Conservation (phyloP, 2,329 filamentous ascomycete genomes). For the Claviceps paspali region DNA sequence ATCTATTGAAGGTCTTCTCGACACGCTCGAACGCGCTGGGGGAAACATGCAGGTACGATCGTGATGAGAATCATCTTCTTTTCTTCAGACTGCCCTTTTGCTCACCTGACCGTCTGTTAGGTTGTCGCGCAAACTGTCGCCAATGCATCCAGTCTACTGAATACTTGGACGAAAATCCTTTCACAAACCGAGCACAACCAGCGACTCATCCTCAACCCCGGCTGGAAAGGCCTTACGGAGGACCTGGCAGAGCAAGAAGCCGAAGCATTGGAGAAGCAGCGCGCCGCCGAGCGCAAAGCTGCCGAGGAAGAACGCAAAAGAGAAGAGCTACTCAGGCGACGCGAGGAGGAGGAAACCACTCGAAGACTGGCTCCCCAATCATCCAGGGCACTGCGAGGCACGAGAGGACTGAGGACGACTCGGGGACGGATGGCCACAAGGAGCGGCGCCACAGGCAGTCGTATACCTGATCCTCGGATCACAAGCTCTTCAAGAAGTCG, state of each 20-base stretch:
- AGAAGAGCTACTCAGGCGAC: conserved; percentile 50
- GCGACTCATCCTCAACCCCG: conserved; percentile 71
- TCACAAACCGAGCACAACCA: conserved; percentile 97
- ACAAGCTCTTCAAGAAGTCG: conserved; percentile 16
- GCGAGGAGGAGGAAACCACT: conserved; percentile 43
- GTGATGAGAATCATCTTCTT: background rate
- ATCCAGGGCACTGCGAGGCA: conserved; percentile 15
- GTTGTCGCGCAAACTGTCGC: conserved; percentile 74
- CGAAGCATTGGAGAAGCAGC: conserved; percentile 57
- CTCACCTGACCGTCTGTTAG: conserved; percentile 23
- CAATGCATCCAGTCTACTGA: conserved; percentile 76
- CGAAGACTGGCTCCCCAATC: conserved; percentile 15
- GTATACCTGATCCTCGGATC: conserved; percentile 13
- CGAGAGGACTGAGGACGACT: conserved; percentile 16
- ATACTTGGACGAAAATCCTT: conserved; percentile 91
- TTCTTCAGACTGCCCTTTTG: background rate
- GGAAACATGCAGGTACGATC: conserved; percentile 56
- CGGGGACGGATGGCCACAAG: conserved; percentile 15
- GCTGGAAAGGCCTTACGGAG: conserved; percentile 78
- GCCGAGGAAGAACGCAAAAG: conserved; percentile 65
- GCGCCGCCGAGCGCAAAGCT: conserved; percentile 61
- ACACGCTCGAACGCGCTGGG: conserved; percentile 55
- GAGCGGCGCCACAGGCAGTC: conserved; percentile 13
- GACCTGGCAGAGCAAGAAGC: conserved; percentile 78
- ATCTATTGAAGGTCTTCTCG: conserved; percentile 65